Evolutionary conservation across 1,284 basidiomycete genomes (phyloP).

Genomic region (Cryptococcus sp.): DNA sequence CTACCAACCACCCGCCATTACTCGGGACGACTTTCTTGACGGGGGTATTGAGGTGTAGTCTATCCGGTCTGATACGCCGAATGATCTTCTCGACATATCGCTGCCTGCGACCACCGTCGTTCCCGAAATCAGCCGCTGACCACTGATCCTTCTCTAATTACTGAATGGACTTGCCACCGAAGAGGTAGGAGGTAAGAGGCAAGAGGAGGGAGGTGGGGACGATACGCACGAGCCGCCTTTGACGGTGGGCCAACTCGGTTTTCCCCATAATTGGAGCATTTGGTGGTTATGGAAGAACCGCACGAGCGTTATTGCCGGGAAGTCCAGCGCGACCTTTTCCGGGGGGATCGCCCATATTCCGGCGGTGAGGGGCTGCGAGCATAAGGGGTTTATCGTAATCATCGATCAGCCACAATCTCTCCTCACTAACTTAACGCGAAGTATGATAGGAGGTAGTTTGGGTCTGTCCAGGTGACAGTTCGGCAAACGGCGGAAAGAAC

Average conservation of each 20-base stretch:
- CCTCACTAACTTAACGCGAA: no score
- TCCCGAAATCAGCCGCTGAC: neutral
- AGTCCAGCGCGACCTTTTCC: slow-evolving; percentile 68
- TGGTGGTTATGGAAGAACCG: slow-evolving; percentile 80
- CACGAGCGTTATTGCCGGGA: slow-evolving; percentile 71
- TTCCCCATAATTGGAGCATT: slow-evolving; percentile 70
- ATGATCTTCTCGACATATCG: slow-evolving; percentile 68
- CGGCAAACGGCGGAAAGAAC: slow-evolving; percentile 31
- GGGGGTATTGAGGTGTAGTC: slow-evolving; percentile 65
- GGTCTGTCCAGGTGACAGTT: no score
- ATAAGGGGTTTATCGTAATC: neutral
- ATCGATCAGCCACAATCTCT: neutral
- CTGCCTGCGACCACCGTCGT: slow-evolving; percentile 53
- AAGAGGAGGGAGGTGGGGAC: neutral
- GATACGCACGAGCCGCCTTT: slow-evolving; percentile 66
- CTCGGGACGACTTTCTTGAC: slow-evolving; percentile 52
- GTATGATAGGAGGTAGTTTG: no score
- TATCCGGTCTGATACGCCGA: slow-evolving; percentile 58
- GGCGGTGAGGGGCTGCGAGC: slow-evolving; percentile 70
- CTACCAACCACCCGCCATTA: slow-evolving; percentile 37
- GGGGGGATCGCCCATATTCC: slow-evolving; percentile 80
- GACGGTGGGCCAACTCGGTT: slow-evolving; percentile 76
- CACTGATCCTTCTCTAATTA: no score
- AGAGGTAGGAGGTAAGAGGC: neutral
- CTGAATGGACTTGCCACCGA: no score